Evolutionary conservation across 2,329 filamentous ascomycete species (phyloP), one percentile per base, ranked within the genome.

Genomic region (Penicillium hesseltinei): DNA sequence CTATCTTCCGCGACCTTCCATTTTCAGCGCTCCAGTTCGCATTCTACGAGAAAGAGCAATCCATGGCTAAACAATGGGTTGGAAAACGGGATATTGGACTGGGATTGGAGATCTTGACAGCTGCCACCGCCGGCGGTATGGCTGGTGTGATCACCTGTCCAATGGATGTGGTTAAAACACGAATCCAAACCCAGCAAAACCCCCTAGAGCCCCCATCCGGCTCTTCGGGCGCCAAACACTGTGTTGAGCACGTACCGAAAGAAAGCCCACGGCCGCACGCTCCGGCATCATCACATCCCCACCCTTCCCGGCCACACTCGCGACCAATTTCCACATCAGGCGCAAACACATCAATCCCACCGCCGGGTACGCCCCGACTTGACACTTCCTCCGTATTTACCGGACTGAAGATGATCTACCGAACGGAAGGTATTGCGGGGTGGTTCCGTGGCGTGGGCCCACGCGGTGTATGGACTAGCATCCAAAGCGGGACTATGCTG

Each of bases 1-100:
- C 94, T 0, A 85, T 99, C 3, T 94, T 90, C 77, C 89, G 94
- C 57, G 94, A 99, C 69, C 82, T 99, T 23, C 94, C 94, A 2
- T 99, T 97, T 72, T 97, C 93, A 0, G 94, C 94, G 0, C 78
- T 99, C 11, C 94, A 99, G 71, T 97, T 99, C 75, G 93, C 95
- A 69, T 97, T 99, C 73, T 99, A 96, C 80, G 94, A 99, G 75
- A 91, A 97, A 74, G 92, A 92, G 71, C 90, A 92, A 68, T 85
- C 82, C 45, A 84, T 91, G 82, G 92, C 94, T 0, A 89, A 89
- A 69, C 75, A 85, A 52, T 95, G 89, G 82, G 87, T 89, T 70
- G 85, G 88, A 35, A 89, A 87, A 61, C 84, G 88, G 56, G 91
- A 97, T 57, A 95, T 99, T 52, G 94, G 94, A 0, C 77, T 95